A percentile compares a stretch with the other conserved stretches of the same genome.
Conservation (phyloP, 495 filamentous ascomycete genomes). For the Penicillium ucsense region DNA sequence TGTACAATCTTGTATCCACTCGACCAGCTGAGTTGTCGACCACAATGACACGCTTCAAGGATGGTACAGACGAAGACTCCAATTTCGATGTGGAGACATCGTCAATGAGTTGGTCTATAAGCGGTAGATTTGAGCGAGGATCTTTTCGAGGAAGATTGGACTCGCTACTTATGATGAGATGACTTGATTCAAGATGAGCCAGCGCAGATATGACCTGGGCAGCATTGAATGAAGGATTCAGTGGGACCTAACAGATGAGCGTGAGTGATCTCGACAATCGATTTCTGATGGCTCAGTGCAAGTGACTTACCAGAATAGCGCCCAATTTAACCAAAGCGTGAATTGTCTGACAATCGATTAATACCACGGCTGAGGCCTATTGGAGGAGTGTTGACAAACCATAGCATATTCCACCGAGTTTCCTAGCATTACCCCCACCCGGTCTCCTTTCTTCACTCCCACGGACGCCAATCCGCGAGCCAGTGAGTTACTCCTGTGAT, state of each 20-base stretch:
- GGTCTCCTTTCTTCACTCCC: constrained; percentile 75
- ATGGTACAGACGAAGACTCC: constrained; percentile 56
- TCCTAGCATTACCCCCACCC: constrained; percentile 77
- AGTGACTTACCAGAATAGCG: constrained; percentile 58
- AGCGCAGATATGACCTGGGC: constrained; percentile 70
- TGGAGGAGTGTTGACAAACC: constrained; percentile 27
- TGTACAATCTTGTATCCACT: constrained; percentile 38
- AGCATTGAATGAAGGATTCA: constrained; percentile 86
- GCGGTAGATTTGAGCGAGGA: constrained; percentile 63
- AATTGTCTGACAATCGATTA: constrained; percentile 38
- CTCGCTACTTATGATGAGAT: constrained; percentile 76
- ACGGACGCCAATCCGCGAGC: constrained; percentile 61
- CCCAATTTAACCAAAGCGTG: constrained; percentile 92
- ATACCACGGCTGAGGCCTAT: not conserved
- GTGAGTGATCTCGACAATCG: not conserved
- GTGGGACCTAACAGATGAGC: constrained; percentile 48
- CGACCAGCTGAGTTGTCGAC: constrained; percentile 70
- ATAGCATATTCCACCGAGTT: constrained; percentile 77
- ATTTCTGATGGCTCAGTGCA: not conserved
- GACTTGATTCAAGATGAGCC: constrained; percentile 60
- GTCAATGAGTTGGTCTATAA: constrained; percentile 56
- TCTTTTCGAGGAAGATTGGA: constrained; percentile 76
- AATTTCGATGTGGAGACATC: constrained; percentile 45
- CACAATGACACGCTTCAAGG: constrained; percentile 58
- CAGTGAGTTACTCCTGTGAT: constrained; percentile 65